phyloP scores from a whole-genome alignment of 1,284 basidiomycete genomes.

The Ustilago vetiveriae region DNA sequence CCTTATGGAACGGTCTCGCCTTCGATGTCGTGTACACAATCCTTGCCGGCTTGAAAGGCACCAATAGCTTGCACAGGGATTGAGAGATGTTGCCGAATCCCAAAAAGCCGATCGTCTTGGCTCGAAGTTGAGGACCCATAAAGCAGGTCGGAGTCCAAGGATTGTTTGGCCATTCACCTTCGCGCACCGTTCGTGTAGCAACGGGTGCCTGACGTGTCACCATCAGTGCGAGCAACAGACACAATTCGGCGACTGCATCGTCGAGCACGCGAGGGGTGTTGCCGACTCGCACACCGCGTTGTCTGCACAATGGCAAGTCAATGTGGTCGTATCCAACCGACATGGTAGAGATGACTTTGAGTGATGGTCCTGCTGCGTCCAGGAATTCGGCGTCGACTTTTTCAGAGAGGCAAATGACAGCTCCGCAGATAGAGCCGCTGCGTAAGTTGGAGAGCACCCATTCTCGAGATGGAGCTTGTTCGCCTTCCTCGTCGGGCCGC shows the following conservation, averaged over 20 bases:
- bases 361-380: constrained; percentile 68
- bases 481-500: constrained; percentile 74
- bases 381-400: constrained; percentile 73
- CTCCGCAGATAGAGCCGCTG: constrained; percentile 72
- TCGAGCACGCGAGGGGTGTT: constrained; percentile 91
- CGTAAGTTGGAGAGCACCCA: constrained; percentile 82
- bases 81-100: constrained; percentile 83
- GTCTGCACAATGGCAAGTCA: constrained; percentile 74
- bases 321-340: constrained; percentile 77
- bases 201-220: constrained; percentile 79
- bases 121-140: constrained; percentile 76
- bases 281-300: constrained; percentile 78
- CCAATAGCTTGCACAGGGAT: constrained; percentile 35
- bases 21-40: constrained; percentile 54
- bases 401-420: constrained; percentile 78
- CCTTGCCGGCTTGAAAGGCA: constrained; percentile 42
- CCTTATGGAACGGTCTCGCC: constrained; percentile 39
- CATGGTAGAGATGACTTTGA: constrained; percentile 87
- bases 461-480: constrained; percentile 67
- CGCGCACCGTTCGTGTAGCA: constrained; percentile 75
- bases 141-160: constrained; percentile 77
- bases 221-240: constrained; percentile 89
- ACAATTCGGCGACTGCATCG: constrained; percentile 88
- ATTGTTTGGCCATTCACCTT: constrained; percentile 75
- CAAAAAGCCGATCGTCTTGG: constrained; percentile 82